phyloP scores from a whole-genome alignment of 73 alveolate genomes.

The Tetrahymena elliotti region DNA sequence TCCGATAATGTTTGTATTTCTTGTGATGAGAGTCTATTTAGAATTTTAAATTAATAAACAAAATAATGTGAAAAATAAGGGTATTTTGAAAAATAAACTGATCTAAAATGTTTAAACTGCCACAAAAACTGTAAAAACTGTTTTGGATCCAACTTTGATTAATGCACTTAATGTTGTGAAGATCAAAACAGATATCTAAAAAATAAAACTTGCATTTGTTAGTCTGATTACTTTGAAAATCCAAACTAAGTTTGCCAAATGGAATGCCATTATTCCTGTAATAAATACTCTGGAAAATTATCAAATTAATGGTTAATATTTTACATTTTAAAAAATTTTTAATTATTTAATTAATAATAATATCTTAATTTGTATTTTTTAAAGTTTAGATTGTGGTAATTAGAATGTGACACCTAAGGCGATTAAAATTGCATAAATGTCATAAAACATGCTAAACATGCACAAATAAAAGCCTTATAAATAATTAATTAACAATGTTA shows the following conservation, averaged over 20 bases:
- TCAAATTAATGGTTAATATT: neutral
- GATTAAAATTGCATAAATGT: neutral
- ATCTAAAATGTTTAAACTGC: neutral
- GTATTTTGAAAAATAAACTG: neutral
- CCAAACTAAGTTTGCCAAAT: neutral
- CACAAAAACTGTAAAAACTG: neutral
- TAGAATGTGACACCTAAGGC: neutral
- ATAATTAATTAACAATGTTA: neutral
- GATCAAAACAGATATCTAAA: neutral
- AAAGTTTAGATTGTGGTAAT: neutral
- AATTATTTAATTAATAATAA: neutral
- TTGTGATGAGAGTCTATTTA: neutral
- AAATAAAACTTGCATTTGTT: neutral
- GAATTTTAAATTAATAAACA: neutral
- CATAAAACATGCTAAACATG: neutral
- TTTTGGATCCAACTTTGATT: neutral
- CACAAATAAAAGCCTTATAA: neutral
- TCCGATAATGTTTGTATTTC: neutral
- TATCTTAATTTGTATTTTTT: neutral
- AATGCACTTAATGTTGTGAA: neutral
- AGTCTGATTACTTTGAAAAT: neutral
- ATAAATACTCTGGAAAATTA: neutral
- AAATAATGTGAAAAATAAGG: neutral
- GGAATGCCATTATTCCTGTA: neutral
- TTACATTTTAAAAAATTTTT: no score